A percentile compares a stretch with the other conserved stretches of the same genome.
phyloP scores from a whole-genome alignment of 768 basidiomycete genomes.

The Xerocomus spinulosus region DNA sequence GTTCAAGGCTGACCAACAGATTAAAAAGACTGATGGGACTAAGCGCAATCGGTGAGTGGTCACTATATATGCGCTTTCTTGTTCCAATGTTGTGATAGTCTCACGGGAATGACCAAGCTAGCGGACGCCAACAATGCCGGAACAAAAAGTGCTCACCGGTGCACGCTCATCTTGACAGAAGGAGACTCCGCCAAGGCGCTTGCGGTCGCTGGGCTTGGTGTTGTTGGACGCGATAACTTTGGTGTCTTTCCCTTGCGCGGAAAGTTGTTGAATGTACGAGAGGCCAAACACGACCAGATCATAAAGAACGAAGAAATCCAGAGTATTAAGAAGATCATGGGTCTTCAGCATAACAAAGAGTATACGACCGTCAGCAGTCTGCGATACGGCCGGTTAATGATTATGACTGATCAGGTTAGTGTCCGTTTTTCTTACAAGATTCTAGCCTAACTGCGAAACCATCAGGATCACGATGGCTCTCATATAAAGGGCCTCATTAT shows the following conservation, averaged over 20 bases:
- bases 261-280: slow-evolving; percentile 94
- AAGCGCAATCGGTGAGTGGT: slow-evolving; percentile 74
- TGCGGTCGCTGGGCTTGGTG: slow-evolving; percentile 89
- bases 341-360: slow-evolving; percentile 89
- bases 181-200: slow-evolving; percentile 98
- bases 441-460: background rate
- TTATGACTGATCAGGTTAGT: slow-evolving; percentile 97
- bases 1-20: slow-evolving; percentile 92
- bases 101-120: slow-evolving; percentile 88
- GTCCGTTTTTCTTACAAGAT: background rate
- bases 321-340: slow-evolving; percentile 97
- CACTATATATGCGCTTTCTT: background rate
- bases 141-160: slow-evolving; percentile 69
- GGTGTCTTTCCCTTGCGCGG: slow-evolving; percentile 98
- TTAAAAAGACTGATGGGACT: slow-evolving; percentile 92
- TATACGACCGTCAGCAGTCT: slow-evolving; percentile 65
- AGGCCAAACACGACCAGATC: slow-evolving; percentile 93
- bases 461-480: slow-evolving; percentile 98
- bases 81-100: slow-evolving; percentile 39
- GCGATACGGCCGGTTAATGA: slow-evolving; percentile 94
- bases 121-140: slow-evolving; percentile 98
- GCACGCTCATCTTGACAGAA: slow-evolving; percentile 96
- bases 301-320: slow-evolving; percentile 98
- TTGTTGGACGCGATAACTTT: slow-evolving; percentile 94
- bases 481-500: slow-evolving; percentile 99